Evolutionary conservation across 192 early-diverging fungal species (phyloP), one percentile per base, ranked within the genome.

Genomic region (Rhizoclosmatium sp.): DNA sequence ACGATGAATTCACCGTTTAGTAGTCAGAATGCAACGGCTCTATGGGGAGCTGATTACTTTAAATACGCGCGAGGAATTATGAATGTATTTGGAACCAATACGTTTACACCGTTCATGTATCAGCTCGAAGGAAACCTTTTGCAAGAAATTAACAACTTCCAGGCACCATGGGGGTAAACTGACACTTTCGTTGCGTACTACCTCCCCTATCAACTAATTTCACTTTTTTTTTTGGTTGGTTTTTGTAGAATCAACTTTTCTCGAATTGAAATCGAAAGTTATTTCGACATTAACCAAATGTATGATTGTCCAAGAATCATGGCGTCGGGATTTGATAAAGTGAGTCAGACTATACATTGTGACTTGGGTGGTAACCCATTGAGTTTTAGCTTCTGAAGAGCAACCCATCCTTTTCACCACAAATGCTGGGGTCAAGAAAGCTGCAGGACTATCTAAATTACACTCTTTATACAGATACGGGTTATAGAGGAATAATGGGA

Each of bases 41-140:
- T 42, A 47, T 69, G 67, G 67, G 67, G 67, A 2, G 40, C 67
- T 3, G 44, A 69, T 19, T 69, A 69, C 16, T 69, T n/a, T 47
- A 44, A 69, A 23, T 16, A 21, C 9, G 21, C 67, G 2, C 21
- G 46, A 47, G 67, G 67, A 23, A 44, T 69, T n/a, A 69, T 47
- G 1, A 19, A 21, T 14, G 45, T 47, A 3, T 47, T 42, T 47
- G 40, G 21, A 45, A 44, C 16, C 14, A 44, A 69, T 21, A 4
- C 67, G 5, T 54, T 16, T 12, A 54, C 5, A 12, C 51, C 51
- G 1, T 12, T 7, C 51, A 54, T 54, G 51, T 54, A 54, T 54
- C 5, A 54, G 5, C 5, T 7, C 5, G 51, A 54, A 54, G 16
- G 9, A 54, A 16, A 54, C 16, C 51, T 54, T 54, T 54, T 54